Conservation (phyloP, 257 asterid species). For the Mitragyna speciosa region DNA sequence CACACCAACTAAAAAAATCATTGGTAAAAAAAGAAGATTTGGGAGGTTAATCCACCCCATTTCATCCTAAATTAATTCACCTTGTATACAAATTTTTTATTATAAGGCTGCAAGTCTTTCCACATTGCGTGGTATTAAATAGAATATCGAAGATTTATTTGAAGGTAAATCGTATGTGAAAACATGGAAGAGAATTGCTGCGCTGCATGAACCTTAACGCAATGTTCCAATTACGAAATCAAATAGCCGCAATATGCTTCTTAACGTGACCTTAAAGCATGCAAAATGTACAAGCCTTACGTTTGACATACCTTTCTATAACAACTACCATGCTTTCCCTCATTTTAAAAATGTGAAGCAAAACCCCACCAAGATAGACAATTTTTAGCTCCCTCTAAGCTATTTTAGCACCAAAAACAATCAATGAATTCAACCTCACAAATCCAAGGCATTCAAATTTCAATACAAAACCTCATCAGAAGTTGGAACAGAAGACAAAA, state of each 20-base stretch:
- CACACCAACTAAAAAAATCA: too few relatives aligned
- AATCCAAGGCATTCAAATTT: conserved; percentile 21
- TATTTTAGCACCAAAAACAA: background rate
- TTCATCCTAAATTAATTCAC: too few relatives aligned
- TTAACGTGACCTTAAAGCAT: conserved; percentile 28
- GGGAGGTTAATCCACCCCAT: too few relatives aligned
- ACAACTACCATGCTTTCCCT: background rate
- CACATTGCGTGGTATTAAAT: too few relatives aligned
- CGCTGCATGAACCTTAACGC: conserved; percentile 8
- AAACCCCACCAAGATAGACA: background rate
- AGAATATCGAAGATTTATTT: too few relatives aligned
- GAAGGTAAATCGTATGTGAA: background rate
- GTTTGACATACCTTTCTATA: conserved; percentile 12
- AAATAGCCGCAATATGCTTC: conserved; percentile 8
- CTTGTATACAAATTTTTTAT: too few relatives aligned
- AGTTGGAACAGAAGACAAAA: conserved; percentile 24
- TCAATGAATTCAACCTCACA: conserved; percentile 18
- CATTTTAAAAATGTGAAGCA: background rate
- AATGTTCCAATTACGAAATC: conserved; percentile 1
- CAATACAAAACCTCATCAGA: conserved; percentile 33
- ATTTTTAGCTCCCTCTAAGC: background rate
- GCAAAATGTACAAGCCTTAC: conserved; percentile 9
- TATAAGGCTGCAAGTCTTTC: too few relatives aligned
- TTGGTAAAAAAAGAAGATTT: too few relatives aligned
- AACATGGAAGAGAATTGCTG: background rate